Conservation (phyloP, 106 monocot genomes). For the Dendrobium nobile region DNA sequence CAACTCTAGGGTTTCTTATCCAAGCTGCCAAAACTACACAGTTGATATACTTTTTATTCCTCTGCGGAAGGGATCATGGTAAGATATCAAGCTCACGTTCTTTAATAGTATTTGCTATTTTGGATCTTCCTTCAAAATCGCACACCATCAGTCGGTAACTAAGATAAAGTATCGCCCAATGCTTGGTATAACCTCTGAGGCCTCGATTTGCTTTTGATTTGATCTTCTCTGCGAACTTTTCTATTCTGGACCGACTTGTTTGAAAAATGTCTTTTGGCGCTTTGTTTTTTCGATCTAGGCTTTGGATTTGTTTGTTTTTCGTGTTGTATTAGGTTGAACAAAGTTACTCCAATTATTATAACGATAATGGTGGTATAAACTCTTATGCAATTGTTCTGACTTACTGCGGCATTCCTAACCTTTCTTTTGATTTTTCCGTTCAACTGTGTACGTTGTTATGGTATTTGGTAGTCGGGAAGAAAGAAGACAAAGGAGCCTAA, state of each 20-base stretch:
- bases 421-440: background rate
- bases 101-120: background rate
- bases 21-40: background rate
- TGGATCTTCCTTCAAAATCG: background rate
- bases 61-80: background rate
- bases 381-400: background rate
- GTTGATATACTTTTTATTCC: background rate
- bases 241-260: background rate
- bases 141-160: background rate
- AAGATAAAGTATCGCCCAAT: background rate
- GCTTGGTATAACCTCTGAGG: background rate
- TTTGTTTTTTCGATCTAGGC: background rate
- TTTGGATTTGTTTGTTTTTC: background rate
- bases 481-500: conserved; percentile 82
- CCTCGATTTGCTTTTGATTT: background rate
- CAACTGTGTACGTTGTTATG: background rate
- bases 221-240: background rate
- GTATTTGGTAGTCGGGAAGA: conserved; percentile 48
- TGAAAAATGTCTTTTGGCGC: background rate
- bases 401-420: background rate
- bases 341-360: background rate
- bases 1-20: background rate
- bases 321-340: background rate
- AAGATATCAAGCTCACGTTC: background rate
- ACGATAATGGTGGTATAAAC: background rate